Percentiles rank a stretch among this genome's conserved stretches.
Conservation (phyloP, 768 basidiomycete species). For the Pulveroboletus sp. region DNA sequence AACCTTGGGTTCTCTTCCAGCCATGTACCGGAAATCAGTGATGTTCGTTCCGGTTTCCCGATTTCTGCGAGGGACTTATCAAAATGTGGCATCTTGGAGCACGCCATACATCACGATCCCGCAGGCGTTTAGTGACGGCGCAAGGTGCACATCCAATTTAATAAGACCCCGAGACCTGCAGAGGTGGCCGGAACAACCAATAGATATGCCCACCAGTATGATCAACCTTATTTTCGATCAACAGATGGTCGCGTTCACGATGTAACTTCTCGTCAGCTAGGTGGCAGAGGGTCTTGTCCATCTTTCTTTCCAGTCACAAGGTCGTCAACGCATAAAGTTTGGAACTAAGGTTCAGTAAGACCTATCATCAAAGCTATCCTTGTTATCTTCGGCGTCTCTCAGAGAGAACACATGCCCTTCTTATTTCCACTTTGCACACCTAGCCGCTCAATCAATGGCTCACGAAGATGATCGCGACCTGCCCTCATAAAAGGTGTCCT, state of each 20-base stretch:
- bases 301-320: conserved; percentile 1
- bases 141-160: not conserved
- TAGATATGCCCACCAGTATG: not conserved
- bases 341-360: not conserved
- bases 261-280: not conserved
- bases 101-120: not conserved
- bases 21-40: not conserved
- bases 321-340: not conserved
- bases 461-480: conserved; percentile 13
- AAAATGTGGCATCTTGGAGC: not conserved
- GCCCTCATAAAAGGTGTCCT: conserved; percentile 14
- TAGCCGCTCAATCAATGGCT: conserved; percentile 7
- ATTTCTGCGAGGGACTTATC: not conserved
- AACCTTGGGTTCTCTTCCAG: not conserved
- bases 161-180: too few species aligned
- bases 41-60: not conserved
- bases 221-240: not conserved
- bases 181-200: not conserved
- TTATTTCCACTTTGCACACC: conserved; percentile 5
- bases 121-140: not conserved
- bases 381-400: conserved; percentile 18
- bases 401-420: conserved; percentile 1
- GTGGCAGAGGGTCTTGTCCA: not conserved
- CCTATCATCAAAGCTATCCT: not conserved
- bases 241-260: not conserved